A percentile compares a stretch with the other conserved stretches of the same genome.
Evolutionary conservation across 208 protist genomes (phyloP).

Genomic region (Kentomonas sorsogonicus): DNA sequence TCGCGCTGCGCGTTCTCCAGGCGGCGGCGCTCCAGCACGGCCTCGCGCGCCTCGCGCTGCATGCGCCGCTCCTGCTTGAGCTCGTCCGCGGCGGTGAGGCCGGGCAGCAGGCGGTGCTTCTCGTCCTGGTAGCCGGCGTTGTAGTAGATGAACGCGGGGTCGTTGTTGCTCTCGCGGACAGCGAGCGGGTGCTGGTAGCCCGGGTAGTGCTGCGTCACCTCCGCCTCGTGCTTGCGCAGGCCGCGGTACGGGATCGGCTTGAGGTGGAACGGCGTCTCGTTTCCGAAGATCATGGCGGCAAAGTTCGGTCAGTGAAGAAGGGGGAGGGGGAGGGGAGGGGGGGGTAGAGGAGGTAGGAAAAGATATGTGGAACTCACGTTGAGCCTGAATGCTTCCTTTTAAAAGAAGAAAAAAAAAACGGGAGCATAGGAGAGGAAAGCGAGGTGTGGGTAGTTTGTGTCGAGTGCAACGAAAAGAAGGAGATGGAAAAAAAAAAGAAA

Average conservation of each 20-base stretch:
- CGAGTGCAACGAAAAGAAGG: neutral
- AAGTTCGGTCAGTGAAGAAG: too few relatives aligned
- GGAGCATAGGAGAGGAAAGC: conserved; percentile 2
- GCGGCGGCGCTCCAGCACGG: conserved; percentile 14
- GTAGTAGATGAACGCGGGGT: neutral
- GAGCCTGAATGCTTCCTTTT: neutral
- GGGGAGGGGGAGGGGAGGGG: neutral
- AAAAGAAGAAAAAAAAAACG: conserved; percentile 3
- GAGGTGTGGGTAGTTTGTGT: neutral
- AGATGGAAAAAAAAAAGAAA: conserved; percentile 9
- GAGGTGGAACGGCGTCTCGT: conserved; percentile 52
- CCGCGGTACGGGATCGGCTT: conserved; percentile 53
- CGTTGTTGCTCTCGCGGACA: conserved; percentile 16
- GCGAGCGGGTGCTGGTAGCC: conserved; percentile 48
- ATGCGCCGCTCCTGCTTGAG: conserved; percentile 27
- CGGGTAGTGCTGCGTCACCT: conserved; percentile 59
- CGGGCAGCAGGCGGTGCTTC: conserved; percentile 36
- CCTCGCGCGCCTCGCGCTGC: neutral
- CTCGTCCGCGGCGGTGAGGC: conserved; percentile 35
- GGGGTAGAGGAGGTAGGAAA: neutral
- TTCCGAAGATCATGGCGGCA: conserved; percentile 64
- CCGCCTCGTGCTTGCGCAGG: conserved; percentile 49
- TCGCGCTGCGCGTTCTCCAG: conserved; percentile 22
- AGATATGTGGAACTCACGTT: neutral
- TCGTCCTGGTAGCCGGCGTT: conserved; percentile 35